These are phyloP conservation scores for Ilex asprella DNA, from an alignment of 257 asterid genomes.

Conservation along the genomic window DNA sequence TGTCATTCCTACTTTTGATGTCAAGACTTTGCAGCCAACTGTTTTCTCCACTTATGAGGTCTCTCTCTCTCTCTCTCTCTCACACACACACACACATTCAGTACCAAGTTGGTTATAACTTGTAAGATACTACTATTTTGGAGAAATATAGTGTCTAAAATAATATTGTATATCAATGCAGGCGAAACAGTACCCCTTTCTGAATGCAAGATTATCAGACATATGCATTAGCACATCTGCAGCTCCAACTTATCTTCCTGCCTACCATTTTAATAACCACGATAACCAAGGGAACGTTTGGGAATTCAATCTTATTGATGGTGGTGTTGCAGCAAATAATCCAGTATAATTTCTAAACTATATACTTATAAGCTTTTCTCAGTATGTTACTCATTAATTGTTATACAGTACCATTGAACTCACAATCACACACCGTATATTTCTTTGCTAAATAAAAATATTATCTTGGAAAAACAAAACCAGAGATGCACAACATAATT, in stretches of 20 bases:
- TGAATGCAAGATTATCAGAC: slow-evolving; percentile 37
- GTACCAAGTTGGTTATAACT: no score
- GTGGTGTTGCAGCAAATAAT: slow-evolving; percentile 55
- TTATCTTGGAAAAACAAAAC: no score
- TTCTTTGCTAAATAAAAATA: no score
- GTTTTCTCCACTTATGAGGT: slow-evolving; percentile 49
- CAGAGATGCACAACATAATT: no score
- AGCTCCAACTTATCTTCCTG: slow-evolving; percentile 53
- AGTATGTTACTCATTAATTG: no score
- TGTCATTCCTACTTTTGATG: slow-evolving; percentile 35
- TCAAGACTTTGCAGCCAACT: slow-evolving; percentile 54
- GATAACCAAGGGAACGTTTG: slow-evolving; percentile 13
- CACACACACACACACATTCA: no score
- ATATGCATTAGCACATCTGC: slow-evolving; percentile 57
- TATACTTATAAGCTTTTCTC: no score
- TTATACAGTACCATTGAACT: no score
- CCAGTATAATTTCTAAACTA: slow-evolving; percentile 38
- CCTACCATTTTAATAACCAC: slow-evolving; percentile 30
- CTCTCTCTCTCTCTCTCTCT: background rate
- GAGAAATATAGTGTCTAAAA: no score
- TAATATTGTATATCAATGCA: slow-evolving; percentile 2
- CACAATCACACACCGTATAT: no score
- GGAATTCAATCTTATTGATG: slow-evolving; percentile 44
- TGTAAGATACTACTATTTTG: no score
- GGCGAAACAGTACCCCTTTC: slow-evolving; percentile 14